phyloP scores from a whole-genome alignment of 2,329 filamentous ascomycete genomes.

The Aureobasidium sp. region DNA sequence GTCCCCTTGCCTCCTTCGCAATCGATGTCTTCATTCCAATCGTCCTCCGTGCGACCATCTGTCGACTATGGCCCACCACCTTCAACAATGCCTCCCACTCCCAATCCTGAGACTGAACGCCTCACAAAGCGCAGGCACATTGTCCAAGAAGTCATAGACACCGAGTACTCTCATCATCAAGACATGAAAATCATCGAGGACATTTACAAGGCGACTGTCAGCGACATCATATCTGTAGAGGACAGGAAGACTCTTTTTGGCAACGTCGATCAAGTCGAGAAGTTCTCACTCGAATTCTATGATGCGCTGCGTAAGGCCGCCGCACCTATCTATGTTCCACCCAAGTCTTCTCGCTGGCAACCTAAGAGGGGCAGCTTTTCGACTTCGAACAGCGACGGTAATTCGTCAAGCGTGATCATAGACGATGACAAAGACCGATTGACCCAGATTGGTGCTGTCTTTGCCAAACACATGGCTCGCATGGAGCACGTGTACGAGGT shows the following conservation, averaged over 20 bases:
- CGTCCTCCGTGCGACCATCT: conserved; percentile 17
- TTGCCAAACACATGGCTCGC: conserved; percentile 44
- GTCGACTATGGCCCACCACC: not conserved
- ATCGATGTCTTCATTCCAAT: conserved; percentile 25
- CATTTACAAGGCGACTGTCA: conserved; percentile 85
- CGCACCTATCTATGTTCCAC: conserved; percentile 66
- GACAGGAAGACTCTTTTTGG: conserved; percentile 88
- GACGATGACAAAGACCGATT: conserved; percentile 43
- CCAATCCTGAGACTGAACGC: conserved; percentile 49
- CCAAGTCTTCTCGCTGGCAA: conserved; percentile 44
- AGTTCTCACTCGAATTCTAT: conserved; percentile 74
- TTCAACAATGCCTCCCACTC: conserved; percentile 19
- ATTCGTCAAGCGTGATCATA: conserved; percentile 16
- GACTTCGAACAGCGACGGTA: conserved; percentile 31
- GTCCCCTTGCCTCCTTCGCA: conserved; percentile 17
- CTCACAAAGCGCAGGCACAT: conserved; percentile 73
- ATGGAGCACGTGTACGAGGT: conserved; percentile 59
- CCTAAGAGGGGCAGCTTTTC: conserved; percentile 40
- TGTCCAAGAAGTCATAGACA: conserved; percentile 87
- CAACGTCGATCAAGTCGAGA: conserved; percentile 83
- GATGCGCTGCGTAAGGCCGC: conserved; percentile 73
- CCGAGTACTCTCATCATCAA: conserved; percentile 79
- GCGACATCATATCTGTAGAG: conserved; percentile 67
- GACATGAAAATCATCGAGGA: conserved; percentile 98
- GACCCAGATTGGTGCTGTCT: conserved; percentile 51